Conservation (phyloP, 352 stramenopile genomes). For the Globisporangium abappressorium region DNA sequence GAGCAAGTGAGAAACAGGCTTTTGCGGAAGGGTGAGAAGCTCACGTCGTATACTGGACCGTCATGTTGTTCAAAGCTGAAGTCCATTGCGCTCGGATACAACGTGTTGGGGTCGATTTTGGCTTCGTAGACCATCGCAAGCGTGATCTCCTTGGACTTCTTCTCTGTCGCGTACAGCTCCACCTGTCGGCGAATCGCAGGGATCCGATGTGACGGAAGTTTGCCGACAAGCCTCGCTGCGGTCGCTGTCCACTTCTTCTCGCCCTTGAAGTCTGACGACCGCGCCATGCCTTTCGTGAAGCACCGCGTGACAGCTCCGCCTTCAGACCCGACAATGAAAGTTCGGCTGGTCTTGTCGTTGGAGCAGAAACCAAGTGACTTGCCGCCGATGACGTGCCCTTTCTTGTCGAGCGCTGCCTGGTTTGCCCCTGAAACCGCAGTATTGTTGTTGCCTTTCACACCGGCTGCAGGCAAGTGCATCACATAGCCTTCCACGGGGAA, state of each 20-base stretch:
- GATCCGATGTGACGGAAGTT: conserved; percentile 41
- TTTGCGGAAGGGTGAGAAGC: conserved; percentile 83
- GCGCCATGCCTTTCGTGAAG: conserved; percentile 53
- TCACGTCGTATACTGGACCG: conserved; percentile 74
- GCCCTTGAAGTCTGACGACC: conserved; percentile 60
- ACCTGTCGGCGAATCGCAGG: conserved; percentile 60
- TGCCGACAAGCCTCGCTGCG: conserved; percentile 56
- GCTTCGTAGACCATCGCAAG: conserved; percentile 73
- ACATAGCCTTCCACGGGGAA: conserved; percentile 85
- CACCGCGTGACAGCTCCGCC: conserved; percentile 65
- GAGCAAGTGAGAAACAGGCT: conserved; percentile 77
- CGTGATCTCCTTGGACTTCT: conserved; percentile 66
- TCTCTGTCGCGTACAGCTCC: conserved; percentile 55
- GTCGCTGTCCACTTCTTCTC: conserved; percentile 81
- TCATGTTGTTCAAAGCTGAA: conserved; percentile 74
- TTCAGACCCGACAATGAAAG: conserved; percentile 75
- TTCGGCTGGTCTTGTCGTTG: conserved; percentile 64
- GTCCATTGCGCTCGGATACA: conserved; percentile 71
- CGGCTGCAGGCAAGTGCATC: conserved; percentile 42
- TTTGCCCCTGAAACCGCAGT: not conserved
- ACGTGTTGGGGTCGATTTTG: conserved; percentile 47
- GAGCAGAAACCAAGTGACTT: conserved; percentile 65
- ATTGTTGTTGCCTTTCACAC: conserved; percentile 11
- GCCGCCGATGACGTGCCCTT: conserved; percentile 43
- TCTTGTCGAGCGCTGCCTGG: not conserved